Evolutionary conservation across 257 asterid species (phyloP).

Genomic region (Solanum acaule): DNA sequence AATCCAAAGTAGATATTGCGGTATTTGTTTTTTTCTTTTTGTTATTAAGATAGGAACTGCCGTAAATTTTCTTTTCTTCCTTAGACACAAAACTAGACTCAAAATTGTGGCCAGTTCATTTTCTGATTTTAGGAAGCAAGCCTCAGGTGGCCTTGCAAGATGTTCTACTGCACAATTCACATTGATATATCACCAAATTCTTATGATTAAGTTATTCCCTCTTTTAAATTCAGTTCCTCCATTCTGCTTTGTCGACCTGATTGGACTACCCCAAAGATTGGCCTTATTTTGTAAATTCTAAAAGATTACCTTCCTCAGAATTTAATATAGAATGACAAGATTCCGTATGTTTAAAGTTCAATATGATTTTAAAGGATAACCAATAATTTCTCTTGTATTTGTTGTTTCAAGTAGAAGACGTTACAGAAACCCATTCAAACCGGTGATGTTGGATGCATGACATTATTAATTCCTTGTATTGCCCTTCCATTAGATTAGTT

Average conservation of each 20-base stretch:
- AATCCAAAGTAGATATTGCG: not conserved
- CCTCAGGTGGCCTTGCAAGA: not conserved
- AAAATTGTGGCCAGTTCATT: not conserved
- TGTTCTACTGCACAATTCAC: not conserved
- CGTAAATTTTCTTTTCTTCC: not conserved
- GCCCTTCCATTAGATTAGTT: not conserved
- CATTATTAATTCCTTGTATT: not conserved
- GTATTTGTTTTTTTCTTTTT: not conserved
- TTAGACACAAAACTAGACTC: not conserved
- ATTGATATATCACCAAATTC: not conserved
- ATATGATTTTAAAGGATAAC: not conserved
- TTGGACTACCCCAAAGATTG: not conserved
- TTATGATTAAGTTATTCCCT: not conserved
- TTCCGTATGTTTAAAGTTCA: not conserved
- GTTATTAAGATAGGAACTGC: not conserved
- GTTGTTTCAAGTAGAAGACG: not conserved
- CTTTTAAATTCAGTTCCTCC: not conserved
- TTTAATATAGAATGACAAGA: not conserved
- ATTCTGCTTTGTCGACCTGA: not conserved
- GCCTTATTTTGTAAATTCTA: not conserved
- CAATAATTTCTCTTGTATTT: not conserved
- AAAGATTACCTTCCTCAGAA: not conserved
- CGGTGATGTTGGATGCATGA: not conserved
- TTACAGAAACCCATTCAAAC: not conserved
- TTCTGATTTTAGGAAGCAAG: not conserved